Base-by-base conservation (phyloP, 2,329 filamentous ascomycete species). In the Aaosphaeria arxii region DNA sequence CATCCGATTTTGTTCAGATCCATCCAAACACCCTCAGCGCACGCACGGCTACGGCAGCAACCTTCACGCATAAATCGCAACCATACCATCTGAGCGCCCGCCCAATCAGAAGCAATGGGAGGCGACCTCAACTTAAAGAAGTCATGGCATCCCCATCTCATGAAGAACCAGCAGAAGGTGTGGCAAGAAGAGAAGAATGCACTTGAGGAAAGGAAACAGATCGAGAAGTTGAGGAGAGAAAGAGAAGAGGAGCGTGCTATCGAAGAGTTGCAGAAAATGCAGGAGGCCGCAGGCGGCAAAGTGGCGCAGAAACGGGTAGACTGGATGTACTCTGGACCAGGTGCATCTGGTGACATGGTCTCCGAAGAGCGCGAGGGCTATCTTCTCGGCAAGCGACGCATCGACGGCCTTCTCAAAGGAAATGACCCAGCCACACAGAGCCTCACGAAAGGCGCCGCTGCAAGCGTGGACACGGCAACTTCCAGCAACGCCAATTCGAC, bases 321-420 rank as follows among this genome's bases (percentile, higher is more conserved):
- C 63, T 99, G 94, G 89, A 96, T 99, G 90, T 99, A 99, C 72
- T 84, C 87, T 59, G 92, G 92, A 1, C 91, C 94, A 6, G 87
- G 86, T 43, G 80, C 78, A 48, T 89, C 89, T 33, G 86, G 88
- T 63, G 83, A 81, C 28, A 73, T 69, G 17, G 72, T 75, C 4
- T 84, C 74, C 0, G 92, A 96, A 69, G 94, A 97, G 72, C 91
- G 89, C 74, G 94, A 99, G 66, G 90, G 88, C 4, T 99, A 95
- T 67, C 74, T 99, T 1, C 78, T 99, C 11, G 94, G 94, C 45
- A 97, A 96, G 77, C 81, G 94, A 49, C 82, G 91, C 49, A 92
- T 99, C 67, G 92, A 97, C 74, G 85, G 86, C 9, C 78, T 99
- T 46, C 83, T 90, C 40, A 89, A 94, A 67, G 59, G 52, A 13